phyloP scores from a whole-genome alignment of 2,329 filamentous ascomycete genomes.

The Aureobasidium zeae region DNA sequence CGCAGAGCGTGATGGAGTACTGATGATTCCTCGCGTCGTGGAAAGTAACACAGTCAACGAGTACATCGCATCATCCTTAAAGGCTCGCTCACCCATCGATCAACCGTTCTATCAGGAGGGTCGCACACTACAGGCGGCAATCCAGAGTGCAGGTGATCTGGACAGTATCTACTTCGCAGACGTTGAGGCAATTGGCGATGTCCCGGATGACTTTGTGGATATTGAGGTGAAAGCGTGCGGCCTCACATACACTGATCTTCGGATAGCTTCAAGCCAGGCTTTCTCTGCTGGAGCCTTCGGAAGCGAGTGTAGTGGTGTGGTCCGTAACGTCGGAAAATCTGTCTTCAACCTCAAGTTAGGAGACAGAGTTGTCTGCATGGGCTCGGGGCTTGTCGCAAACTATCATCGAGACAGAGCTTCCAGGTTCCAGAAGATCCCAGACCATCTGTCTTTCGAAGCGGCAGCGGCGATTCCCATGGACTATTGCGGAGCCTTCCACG shows the following conservation, averaged over 20 bases:
- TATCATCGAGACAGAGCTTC: background rate
- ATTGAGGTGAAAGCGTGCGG: background rate
- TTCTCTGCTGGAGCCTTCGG: background rate
- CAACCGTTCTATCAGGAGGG: background rate
- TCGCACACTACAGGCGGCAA: background rate
- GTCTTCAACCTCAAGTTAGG: background rate
- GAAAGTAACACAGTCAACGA: background rate
- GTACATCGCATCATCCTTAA: background rate
- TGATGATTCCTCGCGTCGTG: background rate
- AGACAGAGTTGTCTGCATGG: background rate
- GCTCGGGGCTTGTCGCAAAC: background rate
- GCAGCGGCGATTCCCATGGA: slow-evolving; percentile 21
- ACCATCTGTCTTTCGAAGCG: slow-evolving; percentile 19
- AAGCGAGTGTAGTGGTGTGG: background rate
- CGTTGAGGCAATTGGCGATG: background rate
- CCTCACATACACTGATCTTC: background rate
- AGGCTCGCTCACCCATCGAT: no score
- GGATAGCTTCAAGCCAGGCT: background rate
- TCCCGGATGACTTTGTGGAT: background rate
- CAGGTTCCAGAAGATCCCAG: slow-evolving; percentile 13
- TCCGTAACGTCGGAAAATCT: background rate
- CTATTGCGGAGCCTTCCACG: slow-evolving; percentile 22
- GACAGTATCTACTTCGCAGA: background rate
- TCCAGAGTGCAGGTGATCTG: background rate
- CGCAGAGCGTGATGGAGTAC: background rate